A percentile compares a stretch with the other conserved stretches of the same genome.
Evolutionary conservation across 306 rosid genomes (phyloP).

Genomic region (Sicyos edulis): DNA sequence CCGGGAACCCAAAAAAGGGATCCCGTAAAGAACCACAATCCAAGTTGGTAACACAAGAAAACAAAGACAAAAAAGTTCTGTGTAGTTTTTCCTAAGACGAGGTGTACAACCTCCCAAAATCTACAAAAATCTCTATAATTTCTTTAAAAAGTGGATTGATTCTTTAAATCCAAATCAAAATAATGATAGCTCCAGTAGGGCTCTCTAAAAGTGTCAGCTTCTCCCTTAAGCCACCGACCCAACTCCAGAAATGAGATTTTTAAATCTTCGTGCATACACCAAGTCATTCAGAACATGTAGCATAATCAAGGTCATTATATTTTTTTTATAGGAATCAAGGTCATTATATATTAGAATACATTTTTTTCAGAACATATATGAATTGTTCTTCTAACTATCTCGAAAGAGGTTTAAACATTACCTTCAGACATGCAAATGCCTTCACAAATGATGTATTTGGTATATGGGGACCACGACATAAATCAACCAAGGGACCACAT

Average conservation of each 20-base stretch:
- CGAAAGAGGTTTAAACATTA: conserved; percentile 25
- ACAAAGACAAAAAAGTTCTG: not conserved
- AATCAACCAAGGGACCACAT: conserved; percentile 91
- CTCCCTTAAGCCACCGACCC: not conserved
- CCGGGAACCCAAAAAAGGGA: not conserved
- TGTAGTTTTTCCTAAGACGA: not conserved
- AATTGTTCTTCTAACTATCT: not conserved
- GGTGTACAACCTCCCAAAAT: not conserved
- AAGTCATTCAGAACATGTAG: not conserved
- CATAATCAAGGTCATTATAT: no score
- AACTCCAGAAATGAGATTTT: not conserved
- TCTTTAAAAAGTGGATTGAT: not conserved
- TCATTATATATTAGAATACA: not conserved
- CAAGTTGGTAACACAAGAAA: not conserved
- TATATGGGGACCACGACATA: conserved; percentile 96
- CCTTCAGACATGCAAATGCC: conserved; percentile 86
- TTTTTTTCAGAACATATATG: not conserved
- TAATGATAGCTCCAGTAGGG: not conserved
- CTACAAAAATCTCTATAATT: not conserved
- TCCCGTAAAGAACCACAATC: not conserved
- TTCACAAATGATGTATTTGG: conserved; percentile 95
- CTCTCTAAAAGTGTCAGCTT: not conserved
- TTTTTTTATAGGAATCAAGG: no score
- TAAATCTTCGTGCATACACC: not conserved
- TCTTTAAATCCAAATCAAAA: not conserved